phyloP scores from a whole-genome alignment of 495 filamentous ascomycete species.

The Hamigera avellanea region DNA sequence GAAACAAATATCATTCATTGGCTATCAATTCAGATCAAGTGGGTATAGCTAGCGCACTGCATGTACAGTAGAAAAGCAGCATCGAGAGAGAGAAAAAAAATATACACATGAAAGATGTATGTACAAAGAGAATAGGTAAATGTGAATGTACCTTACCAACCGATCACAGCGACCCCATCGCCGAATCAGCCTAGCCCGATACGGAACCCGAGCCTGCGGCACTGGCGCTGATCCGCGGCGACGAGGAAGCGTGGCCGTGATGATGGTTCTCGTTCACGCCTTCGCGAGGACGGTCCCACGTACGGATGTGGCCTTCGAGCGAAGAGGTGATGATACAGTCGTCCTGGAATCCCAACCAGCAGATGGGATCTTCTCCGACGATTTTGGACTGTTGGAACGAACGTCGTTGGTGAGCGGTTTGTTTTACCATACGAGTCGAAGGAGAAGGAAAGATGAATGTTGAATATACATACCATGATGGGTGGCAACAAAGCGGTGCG shows the following conservation, averaged over 20 bases:
- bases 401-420: slow-evolving; percentile 3
- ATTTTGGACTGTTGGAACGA: slow-evolving; percentile 53
- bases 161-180: not conserved
- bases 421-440: slow-evolving; percentile 2
- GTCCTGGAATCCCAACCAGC: slow-evolving; percentile 84
- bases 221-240: slow-evolving; percentile 10
- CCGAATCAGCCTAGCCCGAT: slow-evolving; percentile 4
- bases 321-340: slow-evolving; percentile 88
- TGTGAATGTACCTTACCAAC: too few relatives aligned
- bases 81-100: too few relatives aligned
- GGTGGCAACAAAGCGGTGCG: slow-evolving; percentile 83
- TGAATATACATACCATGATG: slow-evolving; percentile 63
- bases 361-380: slow-evolving; percentile 75
- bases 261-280: slow-evolving; percentile 26
- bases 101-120: too few relatives aligned
- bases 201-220: slow-evolving; percentile 9
- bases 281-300: slow-evolving; percentile 72
- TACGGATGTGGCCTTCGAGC: slow-evolving; percentile 74
- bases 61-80: too few relatives aligned
- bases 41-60: too few relatives aligned
- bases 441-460: not conserved
- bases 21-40: too few relatives aligned
- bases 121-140: too few relatives aligned
- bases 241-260: slow-evolving; percentile 9
- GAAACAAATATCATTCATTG: too few relatives aligned